phyloP scores from a whole-genome alignment of 2,329 filamentous ascomycete genomes.

The Penicillium italicum region DNA sequence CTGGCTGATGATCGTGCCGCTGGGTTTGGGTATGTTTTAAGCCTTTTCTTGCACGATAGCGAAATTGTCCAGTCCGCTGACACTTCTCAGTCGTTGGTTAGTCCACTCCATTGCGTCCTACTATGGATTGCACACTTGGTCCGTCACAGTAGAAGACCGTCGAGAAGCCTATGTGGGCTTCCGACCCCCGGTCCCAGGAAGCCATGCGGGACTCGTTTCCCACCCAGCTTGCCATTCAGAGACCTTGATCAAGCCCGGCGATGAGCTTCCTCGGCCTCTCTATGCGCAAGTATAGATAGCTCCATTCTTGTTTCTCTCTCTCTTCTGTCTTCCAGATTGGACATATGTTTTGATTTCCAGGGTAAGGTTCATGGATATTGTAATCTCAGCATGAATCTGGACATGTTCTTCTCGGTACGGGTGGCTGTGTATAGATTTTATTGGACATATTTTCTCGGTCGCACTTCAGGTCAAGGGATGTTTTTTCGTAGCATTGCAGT shows the following conservation, averaged over 20 bases:
- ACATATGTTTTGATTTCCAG: not conserved
- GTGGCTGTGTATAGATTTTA: slow-evolving; percentile 4
- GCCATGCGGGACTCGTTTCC: slow-evolving; percentile 26
- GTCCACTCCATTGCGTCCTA: slow-evolving; percentile 90
- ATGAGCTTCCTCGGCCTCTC: slow-evolving; percentile 38
- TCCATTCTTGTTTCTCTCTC: not conserved
- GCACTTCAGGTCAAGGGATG: not conserved
- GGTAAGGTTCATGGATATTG: not conserved
- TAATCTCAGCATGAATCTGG: not conserved
- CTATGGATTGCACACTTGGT: slow-evolving; percentile 83
- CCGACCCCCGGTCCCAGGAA: slow-evolving; percentile 34
- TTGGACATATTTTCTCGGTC: slow-evolving; percentile 7
- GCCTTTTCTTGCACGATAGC: not conserved
- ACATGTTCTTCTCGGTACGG: not conserved
- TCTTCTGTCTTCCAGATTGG: not conserved
- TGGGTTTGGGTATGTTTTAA: slow-evolving; percentile 68
- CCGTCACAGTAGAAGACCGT: slow-evolving; percentile 66
- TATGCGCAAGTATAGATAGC: slow-evolving; percentile 35
- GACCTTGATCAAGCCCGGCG: slow-evolving; percentile 32
- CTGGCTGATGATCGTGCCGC: slow-evolving; percentile 70
- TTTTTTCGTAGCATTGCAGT: not conserved
- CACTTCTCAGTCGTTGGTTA: slow-evolving; percentile 69
- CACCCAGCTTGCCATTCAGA: slow-evolving; percentile 28
- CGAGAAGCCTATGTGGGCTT: slow-evolving; percentile 81
- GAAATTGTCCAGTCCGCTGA: slow-evolving; percentile 15